phyloP scores from a whole-genome alignment of 176 grass and related monocot species.

The Triticum urartu region DNA sequence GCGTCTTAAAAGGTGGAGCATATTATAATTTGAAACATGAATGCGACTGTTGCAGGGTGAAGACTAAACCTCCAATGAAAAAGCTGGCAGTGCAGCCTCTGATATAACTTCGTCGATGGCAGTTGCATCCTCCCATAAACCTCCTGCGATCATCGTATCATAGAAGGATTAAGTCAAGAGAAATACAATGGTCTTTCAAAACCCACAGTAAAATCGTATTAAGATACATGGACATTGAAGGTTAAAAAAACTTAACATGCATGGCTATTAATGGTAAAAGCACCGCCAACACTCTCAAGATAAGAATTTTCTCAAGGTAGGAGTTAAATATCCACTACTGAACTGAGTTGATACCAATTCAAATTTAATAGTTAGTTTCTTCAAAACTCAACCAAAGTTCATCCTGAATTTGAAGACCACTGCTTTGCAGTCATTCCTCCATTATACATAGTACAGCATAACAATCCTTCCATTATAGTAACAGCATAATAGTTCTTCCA shows the following conservation, averaged over 20 bases:
- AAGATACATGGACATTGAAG: not conserved
- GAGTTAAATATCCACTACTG: not conserved
- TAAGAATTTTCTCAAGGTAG: conserved; percentile 7
- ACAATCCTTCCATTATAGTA: not conserved
- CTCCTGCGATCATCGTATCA: conserved; percentile 51
- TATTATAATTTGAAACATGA: conserved; percentile 13
- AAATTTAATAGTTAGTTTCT: conserved; percentile 19
- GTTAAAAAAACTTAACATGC: conserved; percentile 8
- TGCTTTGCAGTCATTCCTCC: not conserved
- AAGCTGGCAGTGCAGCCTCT: conserved; percentile 91
- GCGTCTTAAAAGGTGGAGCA: not conserved
- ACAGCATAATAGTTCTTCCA: not conserved
- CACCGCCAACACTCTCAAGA: not conserved
- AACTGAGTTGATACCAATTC: conserved; percentile 12
- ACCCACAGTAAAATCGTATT: not conserved
- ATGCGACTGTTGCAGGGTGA: conserved; percentile 22
- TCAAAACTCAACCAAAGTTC: conserved; percentile 18
- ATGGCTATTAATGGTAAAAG: conserved; percentile 3
- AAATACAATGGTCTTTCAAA: conserved; percentile 25
- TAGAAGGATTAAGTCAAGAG: conserved; percentile 26
- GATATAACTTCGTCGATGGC: conserved; percentile 83
- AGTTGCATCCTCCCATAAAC: conserved; percentile 73
- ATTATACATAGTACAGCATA: not conserved
- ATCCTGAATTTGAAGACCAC: not conserved
- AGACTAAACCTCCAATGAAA: conserved; percentile 83